Evolutionary conservation across 2,329 filamentous ascomycete species (phyloP).

Genomic region (Aureobasidium sp.): DNA sequence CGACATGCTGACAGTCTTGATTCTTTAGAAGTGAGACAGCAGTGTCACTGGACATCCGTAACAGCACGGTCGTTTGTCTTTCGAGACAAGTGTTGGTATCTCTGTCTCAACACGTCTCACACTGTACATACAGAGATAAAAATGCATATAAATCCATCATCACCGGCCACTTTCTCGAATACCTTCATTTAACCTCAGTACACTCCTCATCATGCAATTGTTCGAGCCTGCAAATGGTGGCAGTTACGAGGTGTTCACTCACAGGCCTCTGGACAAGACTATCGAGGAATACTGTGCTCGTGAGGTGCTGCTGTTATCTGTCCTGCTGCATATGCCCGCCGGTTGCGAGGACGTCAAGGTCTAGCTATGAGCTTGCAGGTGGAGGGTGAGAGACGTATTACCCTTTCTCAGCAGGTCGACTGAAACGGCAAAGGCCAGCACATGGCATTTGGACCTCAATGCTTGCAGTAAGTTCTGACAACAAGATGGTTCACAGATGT

Average conservation of each 20-base stretch:
- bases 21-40: too few species aligned
- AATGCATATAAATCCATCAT: too few species aligned
- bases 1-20: too few species aligned
- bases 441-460: conserved; percentile 27
- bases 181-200: too few species aligned
- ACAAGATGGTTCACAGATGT: too few species aligned
- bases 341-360: not conserved
- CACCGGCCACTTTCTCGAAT: too few species aligned
- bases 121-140: too few species aligned
- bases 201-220: too few species aligned
- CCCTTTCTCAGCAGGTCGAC: conserved; percentile 24
- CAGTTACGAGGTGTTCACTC: conserved; percentile 42
- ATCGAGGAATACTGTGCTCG: conserved; percentile 42
- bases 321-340: conserved; percentile 25
- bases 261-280: conserved; percentile 36
- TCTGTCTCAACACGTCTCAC: too few species aligned
- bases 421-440: conserved; percentile 28
- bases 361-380: conserved; percentile 26
- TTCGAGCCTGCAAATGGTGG: conserved; percentile 41
- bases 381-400: conserved; percentile 27
- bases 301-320: conserved; percentile 40
- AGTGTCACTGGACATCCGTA: too few species aligned
- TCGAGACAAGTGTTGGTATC: too few species aligned
- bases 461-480: not conserved
- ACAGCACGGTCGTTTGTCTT: too few species aligned